These are phyloP conservation scores for Pseudogymnoascus sp. DNA, from an alignment of 2,329 filamentous ascomycete species.

Conservation along the genomic window DNA sequence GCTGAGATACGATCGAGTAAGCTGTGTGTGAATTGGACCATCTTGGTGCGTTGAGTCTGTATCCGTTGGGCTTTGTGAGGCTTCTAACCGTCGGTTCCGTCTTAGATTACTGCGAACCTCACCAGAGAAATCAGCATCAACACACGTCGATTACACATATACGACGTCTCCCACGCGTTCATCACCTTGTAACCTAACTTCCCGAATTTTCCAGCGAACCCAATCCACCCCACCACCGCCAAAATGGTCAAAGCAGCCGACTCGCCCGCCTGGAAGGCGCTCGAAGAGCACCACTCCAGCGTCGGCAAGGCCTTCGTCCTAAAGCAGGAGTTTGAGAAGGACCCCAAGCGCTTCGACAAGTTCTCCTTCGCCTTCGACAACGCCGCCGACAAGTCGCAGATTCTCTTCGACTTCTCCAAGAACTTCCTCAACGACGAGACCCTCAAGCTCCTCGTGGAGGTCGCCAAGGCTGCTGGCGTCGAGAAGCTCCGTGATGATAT, in stretches of 20 bases:
- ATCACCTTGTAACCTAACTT: background rate
- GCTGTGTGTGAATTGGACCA: background rate
- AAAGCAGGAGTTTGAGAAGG: slow-evolving; percentile 85
- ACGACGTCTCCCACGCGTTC: background rate
- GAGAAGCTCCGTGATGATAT: slow-evolving; percentile 94
- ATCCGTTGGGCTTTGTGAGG: background rate
- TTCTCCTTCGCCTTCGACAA: slow-evolving; percentile 81
- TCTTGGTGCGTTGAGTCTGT: background rate
- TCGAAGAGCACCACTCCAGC: slow-evolving; percentile 81
- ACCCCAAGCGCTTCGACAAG: slow-evolving; percentile 82
- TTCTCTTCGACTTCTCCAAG: slow-evolving; percentile 98
- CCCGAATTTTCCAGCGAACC: background rate
- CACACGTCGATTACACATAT: background rate
- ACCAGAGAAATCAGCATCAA: background rate
- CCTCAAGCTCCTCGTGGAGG: slow-evolving; percentile 73
- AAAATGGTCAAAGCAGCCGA: slow-evolving; percentile 77
- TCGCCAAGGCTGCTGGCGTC: slow-evolving; percentile 83
- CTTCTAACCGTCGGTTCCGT: background rate
- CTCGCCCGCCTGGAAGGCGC: slow-evolving; percentile 78
- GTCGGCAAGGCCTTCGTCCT: slow-evolving; percentile 85
- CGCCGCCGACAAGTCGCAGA: slow-evolving; percentile 70
- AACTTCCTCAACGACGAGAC: slow-evolving; percentile 96
- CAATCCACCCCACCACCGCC: slow-evolving; percentile 14
- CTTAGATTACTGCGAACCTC: background rate
- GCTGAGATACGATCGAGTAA: background rate